Evolutionary conservation across 306 rosid genomes (phyloP).

Genomic region (Corylus heterophylla): DNA sequence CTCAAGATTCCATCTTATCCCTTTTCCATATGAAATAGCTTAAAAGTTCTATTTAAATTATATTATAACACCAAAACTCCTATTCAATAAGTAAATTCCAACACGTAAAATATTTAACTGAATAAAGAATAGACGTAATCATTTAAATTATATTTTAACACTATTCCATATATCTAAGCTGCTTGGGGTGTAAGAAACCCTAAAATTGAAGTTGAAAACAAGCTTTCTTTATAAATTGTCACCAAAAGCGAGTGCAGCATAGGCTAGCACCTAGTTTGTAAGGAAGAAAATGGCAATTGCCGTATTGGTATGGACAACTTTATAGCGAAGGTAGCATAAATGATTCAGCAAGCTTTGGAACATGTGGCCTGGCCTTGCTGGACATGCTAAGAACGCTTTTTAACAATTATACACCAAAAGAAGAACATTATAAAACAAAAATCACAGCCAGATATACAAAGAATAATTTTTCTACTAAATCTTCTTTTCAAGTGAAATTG

Average conservation of each 20-base stretch:
- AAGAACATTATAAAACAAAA: constrained; percentile 10
- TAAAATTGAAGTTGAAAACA: constrained; percentile 12
- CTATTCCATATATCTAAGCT: constrained; percentile 29
- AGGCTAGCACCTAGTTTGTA: neutral
- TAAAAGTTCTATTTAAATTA: too few relatives aligned
- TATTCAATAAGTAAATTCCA: too few relatives aligned
- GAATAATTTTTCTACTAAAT: constrained; percentile 30
- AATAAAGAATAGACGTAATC: too few relatives aligned
- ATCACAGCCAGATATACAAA: constrained; percentile 50
- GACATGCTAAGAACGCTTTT: constrained; percentile 18
- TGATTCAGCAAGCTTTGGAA: constrained; percentile 9
- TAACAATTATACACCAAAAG: neutral
- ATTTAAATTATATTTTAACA: neutral
- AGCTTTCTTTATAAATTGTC: neutral
- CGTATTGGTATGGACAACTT: neutral
- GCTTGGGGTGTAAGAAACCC: constrained; percentile 29
- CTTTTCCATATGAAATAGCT: constrained; percentile 34
- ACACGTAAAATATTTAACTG: too few relatives aligned
- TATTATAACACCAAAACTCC: too few relatives aligned
- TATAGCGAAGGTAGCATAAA: neutral
- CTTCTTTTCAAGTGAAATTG: constrained; percentile 30
- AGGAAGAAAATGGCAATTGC: constrained; percentile 16
- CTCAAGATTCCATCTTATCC: constrained; percentile 64
- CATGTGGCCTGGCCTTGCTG: constrained; percentile 6
- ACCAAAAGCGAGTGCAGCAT: neutral